Percentiles rank a stretch among this genome's conserved stretches.
phyloP scores from a whole-genome alignment of 73 alveolate species.

The Paraurostyla sp. region DNA sequence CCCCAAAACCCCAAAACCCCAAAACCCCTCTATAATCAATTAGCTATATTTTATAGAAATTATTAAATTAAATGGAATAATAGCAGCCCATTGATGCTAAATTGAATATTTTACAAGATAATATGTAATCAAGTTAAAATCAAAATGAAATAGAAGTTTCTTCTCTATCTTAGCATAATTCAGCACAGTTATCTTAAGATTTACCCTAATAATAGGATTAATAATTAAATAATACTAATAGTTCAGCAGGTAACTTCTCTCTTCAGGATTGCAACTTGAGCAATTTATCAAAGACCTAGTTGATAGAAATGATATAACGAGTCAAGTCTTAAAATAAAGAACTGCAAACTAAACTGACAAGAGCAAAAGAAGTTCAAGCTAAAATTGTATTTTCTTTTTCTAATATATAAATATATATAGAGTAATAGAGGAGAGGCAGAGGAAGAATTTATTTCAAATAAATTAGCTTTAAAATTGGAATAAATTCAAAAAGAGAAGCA shows the following conservation, averaged over 20 bases:
- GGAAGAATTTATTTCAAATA: slow-evolving; percentile 62
- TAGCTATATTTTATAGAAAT: too few relatives aligned
- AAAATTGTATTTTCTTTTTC: slow-evolving; percentile 40
- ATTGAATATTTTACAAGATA: too few relatives aligned
- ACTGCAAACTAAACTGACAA: background rate
- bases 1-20: too few relatives aligned
- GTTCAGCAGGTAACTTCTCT: background rate
- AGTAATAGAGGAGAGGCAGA: slow-evolving; percentile 61
- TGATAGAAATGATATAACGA: slow-evolving; percentile 50
- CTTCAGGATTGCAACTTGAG: slow-evolving; percentile 52
- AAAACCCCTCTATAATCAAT: too few relatives aligned
- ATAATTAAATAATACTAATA: too few relatives aligned
- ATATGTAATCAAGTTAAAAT: too few relatives aligned
- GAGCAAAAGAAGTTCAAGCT: slow-evolving; percentile 34
- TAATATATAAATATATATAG: background rate
- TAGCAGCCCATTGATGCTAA: too few relatives aligned
- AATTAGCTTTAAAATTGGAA: slow-evolving; percentile 42
- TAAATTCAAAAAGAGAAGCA: slow-evolving; percentile 58
- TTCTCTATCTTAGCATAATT: too few relatives aligned
- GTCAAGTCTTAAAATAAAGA: background rate
- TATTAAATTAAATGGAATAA: too few relatives aligned
- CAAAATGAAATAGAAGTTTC: too few relatives aligned
- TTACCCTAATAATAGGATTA: too few relatives aligned
- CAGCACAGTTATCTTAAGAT: too few relatives aligned
- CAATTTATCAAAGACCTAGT: slow-evolving; percentile 36